Percentiles rank a stretch among this genome's conserved stretches.
Evolutionary conservation across 192 early-diverging fungal genomes (phyloP).

Genomic region (Backusella macrospora): DNA sequence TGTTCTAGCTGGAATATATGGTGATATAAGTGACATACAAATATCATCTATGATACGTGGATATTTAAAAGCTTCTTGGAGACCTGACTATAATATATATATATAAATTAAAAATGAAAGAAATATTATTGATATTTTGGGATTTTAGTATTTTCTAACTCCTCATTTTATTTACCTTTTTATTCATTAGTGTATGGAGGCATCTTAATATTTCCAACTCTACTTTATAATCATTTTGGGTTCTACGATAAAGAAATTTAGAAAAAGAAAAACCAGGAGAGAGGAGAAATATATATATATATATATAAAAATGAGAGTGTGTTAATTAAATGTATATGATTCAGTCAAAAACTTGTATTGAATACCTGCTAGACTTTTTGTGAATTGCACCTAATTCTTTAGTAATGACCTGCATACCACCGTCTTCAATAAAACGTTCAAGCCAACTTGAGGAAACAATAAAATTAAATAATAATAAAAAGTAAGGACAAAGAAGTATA

Average conservation of each 20-base stretch:
- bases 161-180: slow-evolving; percentile 34
- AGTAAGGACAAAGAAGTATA: neutral
- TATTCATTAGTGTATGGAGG: slow-evolving; percentile 74
- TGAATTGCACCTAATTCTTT: slow-evolving; percentile 67
- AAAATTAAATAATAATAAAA: neutral
- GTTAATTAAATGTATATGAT: neutral
- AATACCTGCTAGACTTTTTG: slow-evolving; percentile 51
- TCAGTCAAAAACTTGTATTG: slow-evolving; percentile 3
- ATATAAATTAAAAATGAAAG: neutral
- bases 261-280: neutral
- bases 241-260: slow-evolving; percentile 24
- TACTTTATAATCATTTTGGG: slow-evolving; percentile 64
- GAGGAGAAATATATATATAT: neutral
- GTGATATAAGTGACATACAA: slow-evolving; percentile 73
- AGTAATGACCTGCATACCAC: slow-evolving; percentile 68
- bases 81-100: slow-evolving; percentile 55
- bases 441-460: slow-evolving; percentile 58
- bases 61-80: slow-evolving; percentile 70
- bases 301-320: neutral
- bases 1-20: slow-evolving; percentile 68
- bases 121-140: neutral
- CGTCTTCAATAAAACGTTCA: slow-evolving; percentile 73
- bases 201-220: slow-evolving; percentile 79
- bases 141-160: slow-evolving; percentile 3
- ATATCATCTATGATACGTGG: slow-evolving; percentile 67